Base-by-base conservation (phyloP, 2,329 filamentous ascomycete species). In the Cyphellophora europaea region DNA sequence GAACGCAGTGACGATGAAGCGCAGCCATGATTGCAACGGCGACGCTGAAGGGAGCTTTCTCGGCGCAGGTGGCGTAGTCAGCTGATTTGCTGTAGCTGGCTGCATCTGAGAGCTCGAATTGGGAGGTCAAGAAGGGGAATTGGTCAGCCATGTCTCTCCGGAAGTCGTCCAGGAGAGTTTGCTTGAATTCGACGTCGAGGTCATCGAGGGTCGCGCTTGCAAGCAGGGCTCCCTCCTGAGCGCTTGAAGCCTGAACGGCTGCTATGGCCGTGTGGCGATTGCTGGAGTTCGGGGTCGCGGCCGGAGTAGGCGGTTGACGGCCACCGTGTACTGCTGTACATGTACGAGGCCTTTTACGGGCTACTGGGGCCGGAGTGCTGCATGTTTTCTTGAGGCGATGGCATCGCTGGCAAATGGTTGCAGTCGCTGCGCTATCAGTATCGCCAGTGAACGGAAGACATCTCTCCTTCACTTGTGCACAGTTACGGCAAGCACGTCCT, bases 301-400 rank as follows among this genome's bases (percentile, higher is more conserved):
- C 27, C 13, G 27, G 8, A 34, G 28, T 37, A 5, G 16, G 25
- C 32, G 13, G 21, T 25, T 25, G n/a, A n/a, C n/a, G n/a, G n/a
- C n/a, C n/a, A n/a, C n/a, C n/a, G n/a, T n/a, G n/a, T n/a, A n/a
- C n/a, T n/a, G n/a, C n/a, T n/a, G n/a, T n/a, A n/a, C n/a, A 8
- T 25, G 8, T 25, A n/a, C 21, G n/a, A n/a, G 21, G 21, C 21
- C 21, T n/a, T 25, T 25, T n/a, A n/a, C n/a, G n/a, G 21, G 21
- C 8, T 8, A 25, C n/a, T 13, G 28, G n/a, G 3, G 14, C 16
- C 12, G 28, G 28, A 11, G 28, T 30, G 16, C 11, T 12, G 28
- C 28, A 30, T 14, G 12, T 16, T 16, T 30, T 30, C 11, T 16
- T 16, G 12, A 30, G 28, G 11, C 28, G 28, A 16, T 16, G 12